These are phyloP conservation scores for Cordia subcordata DNA, from an alignment of 257 asterid species.

Conservation along the genomic window DNA sequence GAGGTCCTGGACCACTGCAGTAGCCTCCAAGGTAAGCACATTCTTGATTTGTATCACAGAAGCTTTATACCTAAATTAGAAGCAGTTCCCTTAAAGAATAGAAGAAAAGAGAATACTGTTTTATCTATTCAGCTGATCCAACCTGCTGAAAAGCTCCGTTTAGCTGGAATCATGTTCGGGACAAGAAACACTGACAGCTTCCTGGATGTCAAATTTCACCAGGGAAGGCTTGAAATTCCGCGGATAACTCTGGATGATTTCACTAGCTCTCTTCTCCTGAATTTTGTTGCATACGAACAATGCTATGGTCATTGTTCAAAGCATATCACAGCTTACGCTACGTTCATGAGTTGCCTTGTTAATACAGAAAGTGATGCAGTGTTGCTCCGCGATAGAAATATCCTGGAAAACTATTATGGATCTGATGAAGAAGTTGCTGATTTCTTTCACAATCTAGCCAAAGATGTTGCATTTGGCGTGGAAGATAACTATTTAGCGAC, in stretches of 20 bases:
- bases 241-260: neutral
- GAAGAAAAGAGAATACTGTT: neutral
- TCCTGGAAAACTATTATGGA: neutral
- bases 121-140: neutral
- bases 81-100: neutral
- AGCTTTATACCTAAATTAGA: neutral
- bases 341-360: neutral
- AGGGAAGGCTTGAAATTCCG: neutral
- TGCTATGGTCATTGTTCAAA: neutral
- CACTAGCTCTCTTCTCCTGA: neutral
- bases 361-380: neutral
- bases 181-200: neutral
- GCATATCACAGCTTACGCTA: neutral
- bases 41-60: conserved; percentile 1
- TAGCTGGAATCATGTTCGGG: neutral
- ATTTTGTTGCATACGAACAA: conserved; percentile 2
- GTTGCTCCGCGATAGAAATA: neutral
- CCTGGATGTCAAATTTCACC: conserved; percentile 3
- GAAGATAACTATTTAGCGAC: neutral
- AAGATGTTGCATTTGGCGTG: neutral
- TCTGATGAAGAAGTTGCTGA: neutral
- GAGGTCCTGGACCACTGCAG: neutral
- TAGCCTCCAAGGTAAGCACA: neutral
- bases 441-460: neutral
- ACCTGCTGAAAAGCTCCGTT: neutral